Evolutionary conservation across 2,329 filamentous ascomycete species (phyloP), one percentile per base, ranked within the genome.

Genomic region (Tolypocladium pustulatum): DNA sequence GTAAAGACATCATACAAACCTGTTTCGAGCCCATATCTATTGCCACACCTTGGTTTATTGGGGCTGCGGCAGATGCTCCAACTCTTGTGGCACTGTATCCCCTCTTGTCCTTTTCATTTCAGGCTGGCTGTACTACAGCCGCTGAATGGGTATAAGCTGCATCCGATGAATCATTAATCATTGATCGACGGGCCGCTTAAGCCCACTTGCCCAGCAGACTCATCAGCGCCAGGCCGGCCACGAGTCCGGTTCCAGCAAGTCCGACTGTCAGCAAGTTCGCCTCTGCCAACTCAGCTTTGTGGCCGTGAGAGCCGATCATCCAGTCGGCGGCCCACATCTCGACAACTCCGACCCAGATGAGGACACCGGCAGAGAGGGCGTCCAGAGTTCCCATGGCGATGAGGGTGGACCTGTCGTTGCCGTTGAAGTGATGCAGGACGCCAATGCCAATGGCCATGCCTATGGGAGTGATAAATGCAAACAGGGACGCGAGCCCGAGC

Each of bases 381-480:
- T 92, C 85, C 1, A 92, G 76, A 0, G 87, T 90, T 0, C 88
- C 89, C 40, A 91, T 83, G 2, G 88, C 85, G 51, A 91, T 72
- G 46, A 91, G 76, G 0, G 88, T 91, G 1, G 78, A 77, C 3
- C 78, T 80, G 64, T 89, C 81, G 65, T 89, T 90, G 4, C 87
- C 88, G 65, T 92, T 91, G 73, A 91, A 91, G 10, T 77, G 69
- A 41, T 85, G 73, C 34, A 91, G 72, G 4, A 89, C 87, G 3
- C 87, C 87, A 38, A 91, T 85, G 0, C 89, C 89, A 60, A 93
- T 91, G 0, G 85, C 87, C 88, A 92, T 92, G 13, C 89, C 89
- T 36, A 90, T 75, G 0, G 89, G 89, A 0, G 89, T 92, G 58
- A 90, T 84, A 32, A 91, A 73, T 0, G 87, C 81, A 65, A 91